phyloP scores from a whole-genome alignment of 345 rosid species.

The Corymbia maculata region DNA sequence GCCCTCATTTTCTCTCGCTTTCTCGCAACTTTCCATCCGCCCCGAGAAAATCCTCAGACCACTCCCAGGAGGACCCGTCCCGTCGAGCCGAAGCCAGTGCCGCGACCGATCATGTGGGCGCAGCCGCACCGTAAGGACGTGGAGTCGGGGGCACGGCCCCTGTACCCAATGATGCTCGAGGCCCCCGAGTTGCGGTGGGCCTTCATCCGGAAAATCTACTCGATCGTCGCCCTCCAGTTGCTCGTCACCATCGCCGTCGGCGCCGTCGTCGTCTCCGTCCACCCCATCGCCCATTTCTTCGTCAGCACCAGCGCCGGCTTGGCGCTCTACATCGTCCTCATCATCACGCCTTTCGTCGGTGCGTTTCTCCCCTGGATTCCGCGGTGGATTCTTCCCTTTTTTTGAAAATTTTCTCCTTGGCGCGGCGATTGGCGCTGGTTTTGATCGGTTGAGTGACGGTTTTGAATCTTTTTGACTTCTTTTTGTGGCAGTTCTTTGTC shows the following conservation, averaged over 20 bases:
- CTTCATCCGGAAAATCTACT: slow-evolving; percentile 80
- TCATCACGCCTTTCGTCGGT: slow-evolving; percentile 71
- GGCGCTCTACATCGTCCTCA: slow-evolving; percentile 68
- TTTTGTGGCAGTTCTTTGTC: slow-evolving; percentile 56
- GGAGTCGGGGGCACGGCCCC: slow-evolving; percentile 64
- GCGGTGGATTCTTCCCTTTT: not conserved
- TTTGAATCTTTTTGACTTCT: not conserved
- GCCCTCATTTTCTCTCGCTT: not conserved
- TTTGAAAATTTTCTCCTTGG: not conserved
- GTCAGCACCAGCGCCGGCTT: slow-evolving; percentile 50
- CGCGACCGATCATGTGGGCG: slow-evolving; percentile 29
- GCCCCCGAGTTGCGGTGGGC: slow-evolving; percentile 86
- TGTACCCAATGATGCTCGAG: slow-evolving; percentile 86
- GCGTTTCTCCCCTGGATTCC: not conserved
- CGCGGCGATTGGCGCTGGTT: not conserved
- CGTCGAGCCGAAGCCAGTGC: not conserved
- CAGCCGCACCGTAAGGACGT: slow-evolving; percentile 45
- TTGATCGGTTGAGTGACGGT: not conserved
- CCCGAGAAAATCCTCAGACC: not conserved
- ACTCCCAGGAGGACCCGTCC: not conserved
- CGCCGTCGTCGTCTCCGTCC: slow-evolving; percentile 53
- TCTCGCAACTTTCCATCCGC: not conserved
- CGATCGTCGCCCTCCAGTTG: slow-evolving; percentile 61
- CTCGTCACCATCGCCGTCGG: slow-evolving; percentile 76
- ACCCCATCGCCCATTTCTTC: slow-evolving; percentile 61